A percentile compares a stretch with the other conserved stretches of the same genome.
Conservation (phyloP, 2,329 filamentous ascomycete species). For the Myriosclerotinia scirpicola region DNA sequence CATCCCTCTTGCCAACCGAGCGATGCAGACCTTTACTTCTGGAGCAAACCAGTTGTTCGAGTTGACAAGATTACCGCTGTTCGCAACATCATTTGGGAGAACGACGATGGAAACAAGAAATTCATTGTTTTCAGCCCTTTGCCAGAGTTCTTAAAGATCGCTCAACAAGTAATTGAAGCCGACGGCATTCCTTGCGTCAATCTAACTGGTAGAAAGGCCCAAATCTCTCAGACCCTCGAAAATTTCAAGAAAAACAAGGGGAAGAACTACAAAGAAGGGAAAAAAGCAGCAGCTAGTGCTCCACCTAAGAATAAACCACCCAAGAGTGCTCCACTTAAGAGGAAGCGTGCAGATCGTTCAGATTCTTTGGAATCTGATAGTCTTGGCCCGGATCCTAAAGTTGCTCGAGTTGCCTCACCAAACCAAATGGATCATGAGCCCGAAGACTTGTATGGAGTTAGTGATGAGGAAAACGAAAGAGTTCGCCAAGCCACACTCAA, state of each 20-base stretch:
- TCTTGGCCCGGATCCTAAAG: conserved; percentile 32
- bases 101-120: not conserved
- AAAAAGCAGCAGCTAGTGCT: not conserved
- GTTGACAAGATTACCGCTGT: conserved; percentile 4
- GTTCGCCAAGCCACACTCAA: not conserved
- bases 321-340: not conserved
- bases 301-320: not conserved
- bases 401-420: conserved; percentile 41
- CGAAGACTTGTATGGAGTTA: not conserved
- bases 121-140: conserved; percentile 7
- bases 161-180: not conserved
- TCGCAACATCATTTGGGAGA: not conserved
- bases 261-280: not conserved
- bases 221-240: not conserved
- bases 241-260: not conserved
- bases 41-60: conserved; percentile 1
- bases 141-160: not conserved
- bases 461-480: not conserved
- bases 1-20: not conserved
- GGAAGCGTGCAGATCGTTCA: not conserved
- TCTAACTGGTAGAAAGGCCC: not conserved
- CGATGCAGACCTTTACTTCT: not conserved
- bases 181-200: conserved; percentile 3
- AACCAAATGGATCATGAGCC: not conserved
- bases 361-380: not conserved